Evolutionary conservation across 208 protist species (phyloP).

Genomic region (Trypanosoma congolense): DNA sequence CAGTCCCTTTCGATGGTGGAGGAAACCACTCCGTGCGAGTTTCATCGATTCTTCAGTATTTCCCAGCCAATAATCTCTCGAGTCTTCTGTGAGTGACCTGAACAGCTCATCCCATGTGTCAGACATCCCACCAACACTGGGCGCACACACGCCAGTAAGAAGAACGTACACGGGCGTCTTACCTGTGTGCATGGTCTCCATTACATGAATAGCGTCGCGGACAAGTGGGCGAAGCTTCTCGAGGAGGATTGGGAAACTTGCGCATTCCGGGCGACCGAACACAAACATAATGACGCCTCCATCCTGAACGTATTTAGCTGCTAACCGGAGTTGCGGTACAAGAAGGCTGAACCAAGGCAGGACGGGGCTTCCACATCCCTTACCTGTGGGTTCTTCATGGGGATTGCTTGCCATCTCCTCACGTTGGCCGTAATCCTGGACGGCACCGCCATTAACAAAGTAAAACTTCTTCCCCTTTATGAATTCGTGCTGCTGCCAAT

Average conservation of each 20-base stretch:
- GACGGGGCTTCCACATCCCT: slow-evolving; percentile 8
- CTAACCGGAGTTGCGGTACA: slow-evolving; percentile 59
- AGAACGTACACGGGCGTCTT: slow-evolving; percentile 75
- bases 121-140: not conserved
- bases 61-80: slow-evolving; percentile 59
- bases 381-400: not conserved
- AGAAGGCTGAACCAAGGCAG: slow-evolving; percentile 78
- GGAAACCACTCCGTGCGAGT: slow-evolving; percentile 43
- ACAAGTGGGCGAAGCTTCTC: slow-evolving; percentile 28
- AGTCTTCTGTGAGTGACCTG: slow-evolving; percentile 5
- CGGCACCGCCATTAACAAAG: slow-evolving; percentile 80
- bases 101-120: slow-evolving; percentile 4
- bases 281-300: slow-evolving; percentile 69
- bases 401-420: slow-evolving; percentile 4
- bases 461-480: slow-evolving; percentile 28
- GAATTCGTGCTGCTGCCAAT: slow-evolving; percentile 10
- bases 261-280: slow-evolving; percentile 65
- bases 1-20: slow-evolving; percentile 23
- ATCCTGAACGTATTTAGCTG: slow-evolving; percentile 34
- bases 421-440: slow-evolving; percentile 75
- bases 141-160: slow-evolving; percentile 2
- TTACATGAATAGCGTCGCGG: slow-evolving; percentile 20
- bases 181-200: slow-evolving; percentile 67
- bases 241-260: slow-evolving; percentile 58
- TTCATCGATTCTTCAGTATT: slow-evolving; percentile 54